A percentile compares a stretch with the other conserved stretches of the same genome.
Evolutionary conservation across 345 rosid genomes (phyloP).

Genomic region (Raphanus sativus): DNA sequence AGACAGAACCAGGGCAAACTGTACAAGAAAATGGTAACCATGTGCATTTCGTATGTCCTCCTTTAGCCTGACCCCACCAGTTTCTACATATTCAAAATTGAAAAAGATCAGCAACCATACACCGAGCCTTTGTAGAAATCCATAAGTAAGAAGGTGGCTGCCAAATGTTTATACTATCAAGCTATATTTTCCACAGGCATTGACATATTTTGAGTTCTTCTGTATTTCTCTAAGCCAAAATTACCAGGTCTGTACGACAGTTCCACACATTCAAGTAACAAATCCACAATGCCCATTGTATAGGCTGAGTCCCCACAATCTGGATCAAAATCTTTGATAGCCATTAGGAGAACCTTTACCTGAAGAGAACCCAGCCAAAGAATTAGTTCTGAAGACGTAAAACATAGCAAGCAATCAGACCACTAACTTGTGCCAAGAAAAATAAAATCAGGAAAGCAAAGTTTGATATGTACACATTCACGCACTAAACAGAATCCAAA

Average conservation of each 20-base stretch:
- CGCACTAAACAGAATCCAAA: conserved; percentile 1
- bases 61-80: conserved; percentile 80
- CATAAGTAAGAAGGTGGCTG: conserved; percentile 9
- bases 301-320: conserved; percentile 82
- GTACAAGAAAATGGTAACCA: conserved; percentile 98
- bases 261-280: conserved; percentile 96
- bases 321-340: conserved; percentile 89
- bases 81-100: conserved; percentile 58
- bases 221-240: conserved; percentile 14
- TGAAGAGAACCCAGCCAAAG: conserved; percentile 39
- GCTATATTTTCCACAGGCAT: conserved; percentile 17
- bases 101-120: conserved; percentile 35
- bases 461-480: conserved; percentile 1
- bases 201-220: conserved; percentile 3
- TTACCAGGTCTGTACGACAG: conserved; percentile 91
- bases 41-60: conserved; percentile 98
- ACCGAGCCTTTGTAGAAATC: background rate
- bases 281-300: conserved; percentile 92
- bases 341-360: conserved; percentile 82
- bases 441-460: background rate
- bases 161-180: background rate
- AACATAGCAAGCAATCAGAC: conserved; percentile 15
- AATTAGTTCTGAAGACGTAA: background rate
- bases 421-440: conserved; percentile 2
- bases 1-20: conserved; percentile 76